Evolutionary conservation across 1,139 yeast genomes (phyloP).

Genomic region (Chernovozyma aurita): DNA sequence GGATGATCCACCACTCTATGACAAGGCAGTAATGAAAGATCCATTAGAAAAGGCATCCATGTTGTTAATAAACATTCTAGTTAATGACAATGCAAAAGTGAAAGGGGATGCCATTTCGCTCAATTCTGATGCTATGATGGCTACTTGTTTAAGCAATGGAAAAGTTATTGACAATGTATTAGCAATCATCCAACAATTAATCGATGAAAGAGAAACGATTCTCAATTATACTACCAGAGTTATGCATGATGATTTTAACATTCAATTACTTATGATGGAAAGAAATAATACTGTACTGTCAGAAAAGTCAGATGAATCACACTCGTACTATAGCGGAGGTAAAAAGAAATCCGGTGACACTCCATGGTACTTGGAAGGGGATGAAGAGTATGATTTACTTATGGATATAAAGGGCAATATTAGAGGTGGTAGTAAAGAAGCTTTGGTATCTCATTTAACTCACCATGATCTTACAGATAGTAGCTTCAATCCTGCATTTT

Average conservation of each 20-base stretch:
- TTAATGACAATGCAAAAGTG: constrained; percentile 37
- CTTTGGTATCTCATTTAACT: constrained; percentile 78
- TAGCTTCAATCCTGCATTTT: constrained; percentile 64
- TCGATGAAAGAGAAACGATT: constrained; percentile 66
- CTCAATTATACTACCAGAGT: constrained; percentile 71
- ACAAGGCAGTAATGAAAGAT: constrained; percentile 32
- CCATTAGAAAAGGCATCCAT: constrained; percentile 51
- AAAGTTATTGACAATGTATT: constrained; percentile 43
- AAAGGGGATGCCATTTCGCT: constrained; percentile 44
- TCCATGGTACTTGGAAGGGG: constrained; percentile 84
- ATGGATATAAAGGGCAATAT: constrained; percentile 71
- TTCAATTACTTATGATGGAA: constrained; percentile 57
- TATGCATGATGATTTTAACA: constrained; percentile 68
- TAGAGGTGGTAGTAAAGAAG: constrained; percentile 83
- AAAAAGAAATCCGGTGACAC: constrained; percentile 34
- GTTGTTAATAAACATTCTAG: constrained; percentile 41
- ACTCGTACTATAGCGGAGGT: constrained; percentile 34
- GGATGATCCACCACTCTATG: constrained; percentile 45
- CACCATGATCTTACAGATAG: constrained; percentile 71
- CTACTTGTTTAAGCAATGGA: constrained; percentile 43
- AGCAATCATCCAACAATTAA: constrained; percentile 49
- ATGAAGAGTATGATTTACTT: constrained; percentile 67
- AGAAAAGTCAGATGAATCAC: constrained; percentile 34
- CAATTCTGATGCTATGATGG: constrained; percentile 45
- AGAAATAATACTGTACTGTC: constrained; percentile 51